Evolutionary conservation across 208 protist species (phyloP), one percentile per base, ranked within the genome.

Genomic region (Porcisia hertigi): DNA sequence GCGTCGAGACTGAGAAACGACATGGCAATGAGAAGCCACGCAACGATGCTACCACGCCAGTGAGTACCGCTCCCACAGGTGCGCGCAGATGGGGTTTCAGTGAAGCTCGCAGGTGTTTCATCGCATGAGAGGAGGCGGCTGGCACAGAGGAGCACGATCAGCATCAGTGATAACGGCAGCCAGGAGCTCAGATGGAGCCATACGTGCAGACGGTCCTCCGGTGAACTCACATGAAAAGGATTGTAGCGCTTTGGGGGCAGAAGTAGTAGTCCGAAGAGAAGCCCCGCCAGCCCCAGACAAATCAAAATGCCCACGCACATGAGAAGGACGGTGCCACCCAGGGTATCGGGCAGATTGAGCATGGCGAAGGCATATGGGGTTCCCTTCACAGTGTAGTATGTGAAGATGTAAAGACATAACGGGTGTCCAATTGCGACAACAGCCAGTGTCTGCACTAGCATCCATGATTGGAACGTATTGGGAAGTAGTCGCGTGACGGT

Each of bases 351-450:
- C 45, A 75, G 59, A 23, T 59, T 57, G 52, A 82, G 74, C 66
- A 73, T 75, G 14, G 77, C 77, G 58, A 82, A 67, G 36, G 65
- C 77, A 66, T 77, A 77, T 25, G 77, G 65, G n/a, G 49, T 58
- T 1, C 69, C 66, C 16, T 54, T 23, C 43, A 1, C n/a, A 0
- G 73, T 77, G 65, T 52, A 69, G 77, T 82, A 71, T 23, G 77
- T 82, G 58, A 77, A 82, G 30, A 82, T 55, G 59, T 74, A 74
- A 25, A 82, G 53, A 39, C 36, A 82, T 36, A 82, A 45, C 57
- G 72, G 77, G 39, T 74, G 67, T 2, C 41, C 77, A 16, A 62
- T 52, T 6, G 72, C 63, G 18, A 82, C 41, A 57, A 64, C 72
- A 0, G 52, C 77, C 57, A 82, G 66, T 8, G 77, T 77, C 72